phyloP scores from a whole-genome alignment of 768 basidiomycete species.

The Rickenella mellea region DNA sequence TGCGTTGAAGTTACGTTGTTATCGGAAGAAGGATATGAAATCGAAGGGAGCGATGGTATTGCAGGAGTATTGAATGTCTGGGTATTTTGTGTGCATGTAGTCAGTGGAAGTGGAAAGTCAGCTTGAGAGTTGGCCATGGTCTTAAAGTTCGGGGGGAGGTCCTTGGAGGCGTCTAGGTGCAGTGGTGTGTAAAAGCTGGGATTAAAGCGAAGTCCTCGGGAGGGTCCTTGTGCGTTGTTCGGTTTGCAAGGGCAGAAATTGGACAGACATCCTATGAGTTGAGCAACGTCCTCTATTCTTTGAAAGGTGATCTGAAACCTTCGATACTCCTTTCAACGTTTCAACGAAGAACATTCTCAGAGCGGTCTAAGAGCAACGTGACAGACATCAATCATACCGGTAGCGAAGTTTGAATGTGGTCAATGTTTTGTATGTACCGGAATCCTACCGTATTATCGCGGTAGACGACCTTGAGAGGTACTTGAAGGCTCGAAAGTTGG shows the following conservation, averaged over 20 bases:
- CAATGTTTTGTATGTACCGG: constrained; percentile 48
- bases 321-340: constrained; percentile 44
- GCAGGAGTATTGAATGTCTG: no score
- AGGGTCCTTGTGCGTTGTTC: constrained; percentile 27
- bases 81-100: no score
- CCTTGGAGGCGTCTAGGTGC: no score
- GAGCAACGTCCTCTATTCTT: constrained; percentile 34
- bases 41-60: no score
- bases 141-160: no score
- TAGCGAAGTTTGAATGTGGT: background rate
- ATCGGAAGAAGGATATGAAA: no score
- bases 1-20: no score
- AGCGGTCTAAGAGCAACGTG: background rate
- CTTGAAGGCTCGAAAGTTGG: constrained; percentile 30
- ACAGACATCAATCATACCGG: background rate
- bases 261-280: constrained; percentile 55
- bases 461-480: constrained; percentile 76
- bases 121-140: no score
- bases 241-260: constrained; percentile 69
- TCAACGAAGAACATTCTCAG: background rate
- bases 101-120: no score
- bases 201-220: constrained; percentile 10
- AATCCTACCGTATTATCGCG: constrained; percentile 66
- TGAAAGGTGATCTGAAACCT: constrained; percentile 71
- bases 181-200: no score